Evolutionary conservation across 441 rosid species (phyloP).

Genomic region (Aleurites moluccanus): DNA sequence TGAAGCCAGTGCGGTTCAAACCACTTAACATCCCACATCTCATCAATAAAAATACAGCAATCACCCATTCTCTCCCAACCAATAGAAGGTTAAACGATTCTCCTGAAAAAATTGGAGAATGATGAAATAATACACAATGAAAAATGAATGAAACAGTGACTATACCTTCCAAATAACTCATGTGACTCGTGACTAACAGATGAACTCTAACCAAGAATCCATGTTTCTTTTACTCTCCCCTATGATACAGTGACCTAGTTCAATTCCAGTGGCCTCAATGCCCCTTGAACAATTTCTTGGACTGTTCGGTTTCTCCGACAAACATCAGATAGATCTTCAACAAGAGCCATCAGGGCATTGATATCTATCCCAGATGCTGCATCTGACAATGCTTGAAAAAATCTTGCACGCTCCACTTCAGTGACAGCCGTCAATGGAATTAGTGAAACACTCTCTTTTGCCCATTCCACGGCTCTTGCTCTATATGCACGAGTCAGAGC

Average conservation of each 20-base stretch:
- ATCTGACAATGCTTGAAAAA: slow-evolving; percentile 68
- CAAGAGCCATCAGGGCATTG: slow-evolving; percentile 55
- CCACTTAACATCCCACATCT: slow-evolving; percentile 20
- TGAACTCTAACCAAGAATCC: slow-evolving; percentile 30
- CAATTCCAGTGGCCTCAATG: slow-evolving; percentile 83
- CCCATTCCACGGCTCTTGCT: slow-evolving; percentile 77
- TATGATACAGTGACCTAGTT: slow-evolving; percentile 56
- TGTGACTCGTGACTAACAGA: slow-evolving; percentile 7
- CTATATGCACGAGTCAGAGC: slow-evolving; percentile 73
- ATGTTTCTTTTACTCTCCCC: slow-evolving; percentile 17
- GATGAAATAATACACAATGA: slow-evolving; percentile 29
- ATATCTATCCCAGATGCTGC: slow-evolving; percentile 75
- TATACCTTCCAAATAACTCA: slow-evolving; percentile 18
- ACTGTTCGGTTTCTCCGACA: slow-evolving; percentile 90
- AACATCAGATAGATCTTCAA: slow-evolving; percentile 89
- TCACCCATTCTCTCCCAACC: slow-evolving; percentile 34
- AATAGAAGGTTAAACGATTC: slow-evolving; percentile 32
- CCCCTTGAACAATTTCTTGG: slow-evolving; percentile 90
- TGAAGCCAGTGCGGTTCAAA: slow-evolving; percentile 34
- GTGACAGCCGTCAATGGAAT: slow-evolving; percentile 79
- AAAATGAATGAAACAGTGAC: slow-evolving; percentile 27
- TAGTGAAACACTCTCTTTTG: slow-evolving; percentile 55
- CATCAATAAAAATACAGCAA: slow-evolving; percentile 22
- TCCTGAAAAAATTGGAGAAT: slow-evolving; percentile 50
- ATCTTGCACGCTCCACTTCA: slow-evolving; percentile 69